Conservation (phyloP, 495 filamentous ascomycete genomes). For the Cercophora newfieldiana region DNA sequence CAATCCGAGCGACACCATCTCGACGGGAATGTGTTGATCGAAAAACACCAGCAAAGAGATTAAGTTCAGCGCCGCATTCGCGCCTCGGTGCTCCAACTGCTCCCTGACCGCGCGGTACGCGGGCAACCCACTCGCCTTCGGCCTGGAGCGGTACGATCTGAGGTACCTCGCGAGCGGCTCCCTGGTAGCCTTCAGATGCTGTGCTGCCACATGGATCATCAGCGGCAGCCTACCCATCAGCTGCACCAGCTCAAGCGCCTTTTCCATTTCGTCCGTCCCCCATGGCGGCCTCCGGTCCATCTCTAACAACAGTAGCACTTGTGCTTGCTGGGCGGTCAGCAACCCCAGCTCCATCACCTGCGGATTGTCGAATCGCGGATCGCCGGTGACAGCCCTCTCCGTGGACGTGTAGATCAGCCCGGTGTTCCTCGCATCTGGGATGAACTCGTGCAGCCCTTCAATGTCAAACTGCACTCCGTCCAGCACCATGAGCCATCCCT, state of each 20-base stretch:
- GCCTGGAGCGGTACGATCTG: conserved; percentile 64
- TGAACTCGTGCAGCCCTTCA: conserved; percentile 60
- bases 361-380: conserved; percentile 72
- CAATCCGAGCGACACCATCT: conserved; percentile 66
- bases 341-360: conserved; percentile 64
- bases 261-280: conserved; percentile 56
- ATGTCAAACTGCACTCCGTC: conserved; percentile 74
- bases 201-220: conserved; percentile 76
- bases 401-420: conserved; percentile 79
- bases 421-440: conserved; percentile 67
- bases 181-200: conserved; percentile 67
- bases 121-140: conserved; percentile 63
- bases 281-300: conserved; percentile 60
- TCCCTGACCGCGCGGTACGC: conserved; percentile 72
- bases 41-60: conserved; percentile 76
- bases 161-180: conserved; percentile 72
- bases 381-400: conserved; percentile 64
- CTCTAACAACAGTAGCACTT: conserved; percentile 48
- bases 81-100: conserved; percentile 61
- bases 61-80: conserved; percentile 65
- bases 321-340: conserved; percentile 52
- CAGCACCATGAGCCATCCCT: conserved; percentile 74
- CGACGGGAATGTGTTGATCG: conserved; percentile 71
- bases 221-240: conserved; percentile 72
- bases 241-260: conserved; percentile 65